phyloP scores from a whole-genome alignment of 1,284 basidiomycete species.

The Apiotrichum domesticum region DNA sequence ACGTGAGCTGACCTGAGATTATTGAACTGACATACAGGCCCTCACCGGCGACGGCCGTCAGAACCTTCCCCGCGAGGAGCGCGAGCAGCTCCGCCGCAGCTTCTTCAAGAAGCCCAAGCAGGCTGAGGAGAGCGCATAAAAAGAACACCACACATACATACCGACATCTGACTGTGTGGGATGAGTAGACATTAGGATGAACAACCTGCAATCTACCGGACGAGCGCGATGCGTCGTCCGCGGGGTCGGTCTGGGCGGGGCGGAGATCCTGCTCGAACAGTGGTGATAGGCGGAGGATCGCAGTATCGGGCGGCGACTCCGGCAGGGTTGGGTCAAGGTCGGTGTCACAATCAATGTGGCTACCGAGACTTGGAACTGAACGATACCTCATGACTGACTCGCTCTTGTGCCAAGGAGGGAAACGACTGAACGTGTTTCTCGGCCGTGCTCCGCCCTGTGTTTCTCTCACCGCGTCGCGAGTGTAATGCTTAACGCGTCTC shows the following conservation, averaged over 20 bases:
- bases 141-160: not conserved
- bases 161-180: constrained; percentile 2
- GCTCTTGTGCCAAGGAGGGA: too few relatives aligned
- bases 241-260: not conserved
- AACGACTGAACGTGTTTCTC: too few relatives aligned
- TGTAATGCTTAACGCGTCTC: too few relatives aligned
- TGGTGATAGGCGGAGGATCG: too few relatives aligned
- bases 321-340: too few relatives aligned
- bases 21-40: not conserved
- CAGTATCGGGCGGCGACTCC: too few relatives aligned
- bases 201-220: constrained; percentile 6
- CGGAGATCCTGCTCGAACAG: too few relatives aligned
- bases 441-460: too few relatives aligned
- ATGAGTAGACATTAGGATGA: constrained; percentile 20
- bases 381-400: too few relatives aligned
- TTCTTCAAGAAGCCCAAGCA: constrained; percentile 50
- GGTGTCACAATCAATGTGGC: too few relatives aligned
- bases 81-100: constrained; percentile 47
- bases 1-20: constrained; percentile 22
- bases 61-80: constrained; percentile 43
- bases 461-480: too few relatives aligned
- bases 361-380: too few relatives aligned
- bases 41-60: constrained; percentile 40
- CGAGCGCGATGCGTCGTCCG: not conserved
- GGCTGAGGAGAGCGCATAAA: constrained; percentile 25